These are phyloP conservation scores for Musa balbisiana DNA, from an alignment of 202 grass and related monocot genomes.

Conservation along the genomic window DNA sequence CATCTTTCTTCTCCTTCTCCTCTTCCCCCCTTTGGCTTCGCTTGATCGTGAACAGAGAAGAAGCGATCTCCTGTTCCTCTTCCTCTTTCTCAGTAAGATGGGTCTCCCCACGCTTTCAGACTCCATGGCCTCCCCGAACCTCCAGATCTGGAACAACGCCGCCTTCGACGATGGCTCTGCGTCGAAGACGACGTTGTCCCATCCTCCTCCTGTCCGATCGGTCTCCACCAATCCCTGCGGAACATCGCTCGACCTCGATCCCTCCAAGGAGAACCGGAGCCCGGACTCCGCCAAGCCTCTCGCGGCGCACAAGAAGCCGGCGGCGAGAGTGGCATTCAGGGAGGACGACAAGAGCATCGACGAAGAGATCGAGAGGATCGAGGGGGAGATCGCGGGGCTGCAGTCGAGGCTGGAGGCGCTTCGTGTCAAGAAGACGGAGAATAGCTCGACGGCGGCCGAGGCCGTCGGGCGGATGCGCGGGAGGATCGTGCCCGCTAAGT, in stretches of 20 bases:
- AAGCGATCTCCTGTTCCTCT: no score
- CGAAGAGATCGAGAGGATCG: conserved; percentile 52
- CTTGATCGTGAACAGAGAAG: no score
- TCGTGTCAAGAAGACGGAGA: conserved; percentile 25
- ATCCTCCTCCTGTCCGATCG: conserved; percentile 23
- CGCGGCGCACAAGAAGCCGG: conserved; percentile 1
- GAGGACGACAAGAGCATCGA: conserved; percentile 14
- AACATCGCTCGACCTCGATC: conserved; percentile 4
- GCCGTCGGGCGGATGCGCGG: conserved; percentile 3
- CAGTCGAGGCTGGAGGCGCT: conserved; percentile 59
- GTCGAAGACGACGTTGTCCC: neutral
- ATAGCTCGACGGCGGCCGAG: neutral
- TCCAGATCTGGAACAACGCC: conserved; percentile 64
- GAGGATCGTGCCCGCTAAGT: conserved; percentile 35
- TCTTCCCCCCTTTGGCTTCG: neutral
- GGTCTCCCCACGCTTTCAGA: conserved; percentile 21
- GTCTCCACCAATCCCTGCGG: conserved; percentile 25
- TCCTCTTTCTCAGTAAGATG: conserved; percentile 12
- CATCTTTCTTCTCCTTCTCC: neutral
- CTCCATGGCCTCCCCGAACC: neutral
- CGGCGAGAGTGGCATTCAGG: conserved; percentile 10
- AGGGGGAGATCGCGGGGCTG: conserved; percentile 65
- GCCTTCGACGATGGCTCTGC: conserved; percentile 31
- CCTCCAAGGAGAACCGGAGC: conserved; percentile 57
- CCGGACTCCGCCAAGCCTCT: neutral